Evolutionary conservation across 1,284 basidiomycete genomes (phyloP), one percentile per base, ranked within the genome.

Genomic region (Takashimella tepidaria): DNA sequence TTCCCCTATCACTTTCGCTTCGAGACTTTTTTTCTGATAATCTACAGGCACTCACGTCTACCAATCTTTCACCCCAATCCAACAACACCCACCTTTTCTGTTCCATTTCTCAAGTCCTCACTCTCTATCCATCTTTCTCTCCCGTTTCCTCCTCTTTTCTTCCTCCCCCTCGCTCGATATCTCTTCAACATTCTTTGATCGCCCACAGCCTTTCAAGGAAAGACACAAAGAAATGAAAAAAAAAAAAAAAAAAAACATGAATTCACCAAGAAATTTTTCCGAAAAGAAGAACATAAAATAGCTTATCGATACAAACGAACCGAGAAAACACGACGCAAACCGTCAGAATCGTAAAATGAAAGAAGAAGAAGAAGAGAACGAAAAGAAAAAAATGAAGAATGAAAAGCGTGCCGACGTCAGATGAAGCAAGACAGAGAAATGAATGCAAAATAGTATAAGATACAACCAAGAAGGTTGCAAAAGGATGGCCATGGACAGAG

Each of bases 231-330:
- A 43, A 45, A 44, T 3, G 40, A 27, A 51, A 25, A 27, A 3
- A 45, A 27, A 51, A 25, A 27, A 51, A 23, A 23, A 51, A 24
- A 50, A 4, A n/a, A 43, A 45, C 19, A 19, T 12, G 26, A 23
- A 26, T 23, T 4, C 31, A 27, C 41, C 22, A 27, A 51, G 37
- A 23, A 51, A 43, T 25, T 4, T n/a, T 20, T 13, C 31, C n/a
- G 23, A 22, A 44, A 27, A 44, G 41, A 51, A 45, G 27, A 51
- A 22, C 43, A 26, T 25, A 26, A 5, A 5, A 23, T 12, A 51
- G 25, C 41, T n/a, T 8, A 31, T 22, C 11, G n/a, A n/a, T n/a
- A n/a, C n/a, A n/a, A n/a, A n/a, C n/a, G n/a, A 45, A 37, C 31
- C 31, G 31, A 37, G 16, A 37, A 8, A 8, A 37, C 8, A 37